Conservation (phyloP, 305 asterid species). For the Solanum hybrid region DNA sequence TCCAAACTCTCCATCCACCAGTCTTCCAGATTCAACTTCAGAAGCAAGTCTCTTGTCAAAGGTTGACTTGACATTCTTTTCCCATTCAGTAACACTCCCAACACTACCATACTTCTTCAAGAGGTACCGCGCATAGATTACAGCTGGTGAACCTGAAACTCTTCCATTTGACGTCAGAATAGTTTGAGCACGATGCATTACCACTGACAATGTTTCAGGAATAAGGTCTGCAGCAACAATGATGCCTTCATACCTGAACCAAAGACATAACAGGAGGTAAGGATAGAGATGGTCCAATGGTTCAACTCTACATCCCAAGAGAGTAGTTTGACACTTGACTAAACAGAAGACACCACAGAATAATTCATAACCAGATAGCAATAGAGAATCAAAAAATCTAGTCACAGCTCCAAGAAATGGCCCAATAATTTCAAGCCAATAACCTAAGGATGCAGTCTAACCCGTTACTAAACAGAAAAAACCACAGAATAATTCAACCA, state of each 20-base stretch:
- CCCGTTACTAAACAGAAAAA: neutral
- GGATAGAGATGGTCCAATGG: neutral
- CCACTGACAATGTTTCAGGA: slow-evolving; percentile 76
- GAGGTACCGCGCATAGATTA: slow-evolving; percentile 60
- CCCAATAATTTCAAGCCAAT: neutral
- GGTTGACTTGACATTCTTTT: slow-evolving; percentile 64
- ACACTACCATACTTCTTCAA: slow-evolving; percentile 62
- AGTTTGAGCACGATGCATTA: slow-evolving; percentile 62
- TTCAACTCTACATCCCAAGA: neutral
- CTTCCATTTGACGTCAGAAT: slow-evolving; percentile 69
- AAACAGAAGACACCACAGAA: neutral
- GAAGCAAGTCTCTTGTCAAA: slow-evolving; percentile 73
- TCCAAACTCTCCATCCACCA: slow-evolving; percentile 68
- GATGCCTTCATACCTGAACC: slow-evolving; percentile 80
- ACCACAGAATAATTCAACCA: neutral
- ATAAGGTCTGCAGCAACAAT: slow-evolving; percentile 83
- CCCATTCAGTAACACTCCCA: slow-evolving; percentile 82
- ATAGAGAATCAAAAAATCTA: neutral
- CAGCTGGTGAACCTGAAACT: slow-evolving; percentile 60
- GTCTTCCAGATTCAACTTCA: slow-evolving; percentile 76
- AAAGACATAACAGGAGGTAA: slow-evolving; percentile 5
- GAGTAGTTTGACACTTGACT: neutral
- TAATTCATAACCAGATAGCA: neutral
- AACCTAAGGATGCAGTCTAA: neutral
- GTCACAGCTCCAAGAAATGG: neutral